These are phyloP conservation scores for Odontarrhena argentea DNA, from an alignment of 345 rosid species.

Conservation along the genomic window DNA sequence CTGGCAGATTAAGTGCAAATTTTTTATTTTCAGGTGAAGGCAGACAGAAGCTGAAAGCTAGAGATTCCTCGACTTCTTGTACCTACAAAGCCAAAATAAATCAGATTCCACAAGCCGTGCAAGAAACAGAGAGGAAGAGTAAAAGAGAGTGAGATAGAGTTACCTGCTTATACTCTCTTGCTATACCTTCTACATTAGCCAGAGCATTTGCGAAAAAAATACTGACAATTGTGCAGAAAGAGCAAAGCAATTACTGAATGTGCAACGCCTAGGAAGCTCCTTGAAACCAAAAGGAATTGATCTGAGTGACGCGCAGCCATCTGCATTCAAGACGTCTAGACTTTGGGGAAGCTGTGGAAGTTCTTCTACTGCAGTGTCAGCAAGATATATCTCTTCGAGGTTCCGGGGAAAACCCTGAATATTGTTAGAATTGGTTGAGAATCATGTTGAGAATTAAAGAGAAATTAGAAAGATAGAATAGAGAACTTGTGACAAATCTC, in stretches of 20 bases:
- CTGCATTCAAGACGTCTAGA: constrained; percentile 19
- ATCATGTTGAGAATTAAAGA: too few relatives aligned
- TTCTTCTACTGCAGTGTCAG: not conserved
- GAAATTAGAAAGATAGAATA: too few relatives aligned
- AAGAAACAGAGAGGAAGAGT: too few relatives aligned
- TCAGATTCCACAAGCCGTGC: not conserved
- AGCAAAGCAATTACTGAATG: constrained; percentile 31
- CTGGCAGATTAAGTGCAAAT: not conserved
- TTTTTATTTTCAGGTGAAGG: not conserved
- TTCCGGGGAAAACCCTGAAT: constrained; percentile 27
- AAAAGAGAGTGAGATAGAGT: too few relatives aligned
- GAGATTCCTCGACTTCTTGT: not conserved
- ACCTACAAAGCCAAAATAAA: not conserved
- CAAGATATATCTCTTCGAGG: constrained; percentile 27
- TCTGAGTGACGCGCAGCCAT: constrained; percentile 17
- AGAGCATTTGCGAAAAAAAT: not conserved
- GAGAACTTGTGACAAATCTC: too few relatives aligned
- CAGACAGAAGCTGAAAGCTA: constrained; percentile 21
- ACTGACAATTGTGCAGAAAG: not conserved
- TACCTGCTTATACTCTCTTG: not conserved
- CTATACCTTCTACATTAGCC: not conserved
- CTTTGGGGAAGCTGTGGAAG: constrained; percentile 29
- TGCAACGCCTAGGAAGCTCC: not conserved
- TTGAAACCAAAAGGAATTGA: not conserved
- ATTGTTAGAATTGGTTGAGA: not conserved